Percentiles rank a stretch among this genome's conserved stretches.
Evolutionary conservation across 495 filamentous ascomycete genomes (phyloP).

Genomic region (Hypoxylon trugodes): DNA sequence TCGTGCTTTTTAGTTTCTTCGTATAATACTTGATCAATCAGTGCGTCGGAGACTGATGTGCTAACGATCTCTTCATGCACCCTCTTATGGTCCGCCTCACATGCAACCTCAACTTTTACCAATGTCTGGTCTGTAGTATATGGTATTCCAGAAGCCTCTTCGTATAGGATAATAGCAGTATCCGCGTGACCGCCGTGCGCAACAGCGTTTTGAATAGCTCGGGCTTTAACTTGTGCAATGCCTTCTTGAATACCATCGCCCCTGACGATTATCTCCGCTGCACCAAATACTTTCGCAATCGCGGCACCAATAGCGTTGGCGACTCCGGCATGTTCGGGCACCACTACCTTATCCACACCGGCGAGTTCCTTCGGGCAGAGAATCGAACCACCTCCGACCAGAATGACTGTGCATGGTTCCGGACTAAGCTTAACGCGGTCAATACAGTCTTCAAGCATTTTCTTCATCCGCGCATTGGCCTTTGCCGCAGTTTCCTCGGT

Average conservation of each 20-base stretch:
- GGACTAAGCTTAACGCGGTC: conserved; percentile 61
- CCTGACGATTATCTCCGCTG: conserved; percentile 50
- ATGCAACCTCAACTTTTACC: conserved; percentile 13
- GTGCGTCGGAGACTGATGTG: not conserved
- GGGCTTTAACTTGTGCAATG: conserved; percentile 28
- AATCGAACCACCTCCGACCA: conserved; percentile 55
- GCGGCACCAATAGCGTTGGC: conserved; percentile 68
- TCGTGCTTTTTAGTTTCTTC: conserved; percentile 22
- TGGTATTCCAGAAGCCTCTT: too few species aligned
- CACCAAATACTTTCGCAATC: conserved; percentile 60
- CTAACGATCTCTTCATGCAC: conserved; percentile 10
- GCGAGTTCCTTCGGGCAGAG: conserved; percentile 45
- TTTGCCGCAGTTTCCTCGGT: conserved; percentile 26
- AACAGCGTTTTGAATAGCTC: conserved; percentile 47
- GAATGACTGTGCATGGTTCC: conserved; percentile 52
- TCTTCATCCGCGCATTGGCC: conserved; percentile 30
- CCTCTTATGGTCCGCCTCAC: conserved; percentile 11
- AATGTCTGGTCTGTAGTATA: conserved; percentile 14
- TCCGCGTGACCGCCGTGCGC: conserved; percentile 44
- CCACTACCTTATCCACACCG: conserved; percentile 47
- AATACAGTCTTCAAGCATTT: conserved; percentile 56
- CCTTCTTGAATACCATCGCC: conserved; percentile 37
- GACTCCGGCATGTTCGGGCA: conserved; percentile 50
- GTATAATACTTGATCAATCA: conserved; percentile 10
- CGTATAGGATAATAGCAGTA: conserved; percentile 5